Evolutionary conservation across 345 rosid species (phyloP), one percentile per base, ranked within the genome.

Genomic region (Gossypium stocksii): DNA sequence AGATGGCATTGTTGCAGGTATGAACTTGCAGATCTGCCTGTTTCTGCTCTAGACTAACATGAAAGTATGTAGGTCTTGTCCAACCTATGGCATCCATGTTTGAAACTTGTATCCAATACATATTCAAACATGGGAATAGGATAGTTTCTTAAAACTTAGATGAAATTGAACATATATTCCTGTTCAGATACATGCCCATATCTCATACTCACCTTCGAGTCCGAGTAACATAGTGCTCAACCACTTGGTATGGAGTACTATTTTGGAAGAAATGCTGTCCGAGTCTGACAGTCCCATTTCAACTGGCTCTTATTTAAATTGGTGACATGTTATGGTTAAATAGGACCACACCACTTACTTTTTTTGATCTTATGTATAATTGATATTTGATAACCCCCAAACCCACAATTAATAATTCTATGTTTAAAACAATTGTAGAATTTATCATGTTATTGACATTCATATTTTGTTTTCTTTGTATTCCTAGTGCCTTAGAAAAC

Each of bases 1-100:
- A 79, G 97, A 92, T 86, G 98, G 94, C 82, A 87, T 94, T 57
- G 89, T 86, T 74, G 98, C 97, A 76, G 97, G 98, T 94, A 80
- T 43, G 48, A 34, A 70, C 56, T 75, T 15, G 12, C 66, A 52
- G 16, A 70, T 54, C 9, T 77, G 17, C 46, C 53, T 67, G 17
- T 73, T 34, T 76, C 44, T 67, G 69, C 56, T 65, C 8, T 75
- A 52, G 27, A 10, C 44, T 14, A 20, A 49, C 19, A 15, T 14
- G 13, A 20, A 25, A 19, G 46, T 23, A 13, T n/a, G 59, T 44
- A 45, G 72, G 66, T 34, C 41, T 5, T 34, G 41, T 34, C 41
- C 41, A 34, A 1, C 41, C 41, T 34, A 34, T 34, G 41, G 41
- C 41, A 34, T 34, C 41, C 41, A 34, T 34, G 41, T 34, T 34